phyloP scores from a whole-genome alignment of 148 eudicot genomes.

The Beta vulgaris region DNA sequence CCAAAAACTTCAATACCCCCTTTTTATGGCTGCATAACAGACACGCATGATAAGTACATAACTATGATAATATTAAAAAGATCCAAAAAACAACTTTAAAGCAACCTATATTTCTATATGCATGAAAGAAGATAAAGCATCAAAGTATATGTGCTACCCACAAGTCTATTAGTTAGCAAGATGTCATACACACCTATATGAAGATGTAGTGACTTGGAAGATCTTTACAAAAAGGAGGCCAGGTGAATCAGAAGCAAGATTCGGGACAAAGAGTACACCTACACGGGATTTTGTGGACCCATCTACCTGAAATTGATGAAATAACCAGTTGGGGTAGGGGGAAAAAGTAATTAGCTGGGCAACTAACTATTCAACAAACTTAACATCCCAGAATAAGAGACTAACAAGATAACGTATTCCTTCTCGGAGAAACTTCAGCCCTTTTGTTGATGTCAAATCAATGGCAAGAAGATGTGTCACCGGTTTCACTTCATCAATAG shows the following conservation, averaged over 20 bases:
- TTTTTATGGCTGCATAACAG: constrained; percentile 71
- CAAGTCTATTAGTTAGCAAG: background rate
- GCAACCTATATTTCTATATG: background rate
- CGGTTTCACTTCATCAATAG: constrained; percentile 81
- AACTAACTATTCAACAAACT: constrained; percentile 4
- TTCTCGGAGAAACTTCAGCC: constrained; percentile 72
- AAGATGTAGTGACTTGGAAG: constrained; percentile 56
- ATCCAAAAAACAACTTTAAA: background rate
- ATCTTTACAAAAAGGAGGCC: constrained; percentile 63
- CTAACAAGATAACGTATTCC: constrained; percentile 88
- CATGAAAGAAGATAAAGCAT: background rate
- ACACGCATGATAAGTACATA: background rate
- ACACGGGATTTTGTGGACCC: constrained; percentile 79
- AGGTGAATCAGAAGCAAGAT: constrained; percentile 43
- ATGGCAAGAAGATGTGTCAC: constrained; percentile 88
- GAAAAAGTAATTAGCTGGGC: constrained; percentile 8
- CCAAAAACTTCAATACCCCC: constrained; percentile 68
- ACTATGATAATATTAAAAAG: background rate
- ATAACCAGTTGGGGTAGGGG: too few species aligned
- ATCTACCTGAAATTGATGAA: constrained; percentile 45
- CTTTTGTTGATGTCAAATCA: constrained; percentile 69
- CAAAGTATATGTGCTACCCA: background rate
- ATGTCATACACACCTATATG: constrained; percentile 55
- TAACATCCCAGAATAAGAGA: constrained; percentile 14
- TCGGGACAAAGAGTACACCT: constrained; percentile 65